Evolutionary conservation across 441 rosid genomes (phyloP), one percentile per base, ranked within the genome.

Genomic region (Euphorbia neoarborescens): DNA sequence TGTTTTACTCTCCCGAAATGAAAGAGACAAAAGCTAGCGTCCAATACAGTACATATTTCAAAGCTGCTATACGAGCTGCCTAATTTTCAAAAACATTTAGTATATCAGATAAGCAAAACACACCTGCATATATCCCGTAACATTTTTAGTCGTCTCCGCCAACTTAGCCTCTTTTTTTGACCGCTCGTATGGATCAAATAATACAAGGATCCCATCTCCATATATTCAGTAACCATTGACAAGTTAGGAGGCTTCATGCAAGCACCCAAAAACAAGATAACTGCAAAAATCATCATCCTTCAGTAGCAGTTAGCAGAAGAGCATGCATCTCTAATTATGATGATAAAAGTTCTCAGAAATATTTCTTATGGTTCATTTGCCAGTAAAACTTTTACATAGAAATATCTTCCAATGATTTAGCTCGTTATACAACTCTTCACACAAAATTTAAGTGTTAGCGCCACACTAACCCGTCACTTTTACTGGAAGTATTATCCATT

Each of bases 41-140:
- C n/a, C n/a, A 15, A 13, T 25, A 64, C 10, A 12, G 46, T 22
- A 12, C 17, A n/a, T 15, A 25, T 34, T 38, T 2, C 7, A 46
- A 4, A n/a, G 32, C 11, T 58, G 72, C 7, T 14, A 0, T 5
- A 22, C 1, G 12, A 62, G 17, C 32, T 28, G 32, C 58, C 50
- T 42, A 72, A 53, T 32, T 11, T 58, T 65, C 22, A 42, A 30
- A 20, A n/a, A n/a, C n/a, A n/a, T n/a, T n/a, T n/a, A n/a, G n/a
- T n/a, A n/a, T n/a, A n/a, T n/a, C 4, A 14, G 69, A 38, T 24
- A 70, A 24, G 71, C 70, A 62, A 34, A 69, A 73, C 76, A 56
- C 58, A 95, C 98, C 97, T 88, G 96, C 98, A 90, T 75, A 95
- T 92, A 81, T 92, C 99, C 60, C 90, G 90, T 78, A 92, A 81